A percentile compares a stretch with the other conserved stretches of the same genome.
Conservation (phyloP, 2,329 filamentous ascomycete species). For the Xylariales sp. region DNA sequence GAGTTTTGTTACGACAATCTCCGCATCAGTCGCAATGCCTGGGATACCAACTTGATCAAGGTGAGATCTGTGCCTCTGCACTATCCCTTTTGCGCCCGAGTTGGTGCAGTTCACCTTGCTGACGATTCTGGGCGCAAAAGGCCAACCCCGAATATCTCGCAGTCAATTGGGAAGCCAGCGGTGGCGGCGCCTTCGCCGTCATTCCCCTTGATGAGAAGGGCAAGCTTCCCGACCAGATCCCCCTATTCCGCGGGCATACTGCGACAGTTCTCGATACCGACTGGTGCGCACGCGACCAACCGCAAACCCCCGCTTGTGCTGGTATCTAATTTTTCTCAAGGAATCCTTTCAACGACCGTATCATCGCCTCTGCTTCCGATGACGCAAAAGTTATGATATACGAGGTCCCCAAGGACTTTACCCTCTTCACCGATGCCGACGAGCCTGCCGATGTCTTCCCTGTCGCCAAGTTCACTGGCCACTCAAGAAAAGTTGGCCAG, state of each 20-base stretch:
- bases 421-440: conserved; percentile 78
- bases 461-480: conserved; percentile 75
- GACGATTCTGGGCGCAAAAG: conserved; percentile 45
- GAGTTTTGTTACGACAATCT: conserved; percentile 99
- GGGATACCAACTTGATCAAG: conserved; percentile 99
- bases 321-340: conserved; percentile 41
- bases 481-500: conserved; percentile 94
- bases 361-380: conserved; percentile 92
- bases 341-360: conserved; percentile 92
- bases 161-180: conserved; percentile 97
- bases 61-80: conserved; percentile 36
- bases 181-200: conserved; percentile 94
- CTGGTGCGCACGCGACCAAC: conserved; percentile 57
- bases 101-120: conserved; percentile 12
- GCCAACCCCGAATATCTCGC: conserved; percentile 93
- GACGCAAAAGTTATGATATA: conserved; percentile 97
- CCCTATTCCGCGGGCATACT: conserved; percentile 93
- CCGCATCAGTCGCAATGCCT: conserved; percentile 95
- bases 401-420: conserved; percentile 87
- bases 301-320: conserved; percentile 9
- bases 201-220: conserved; percentile 87
- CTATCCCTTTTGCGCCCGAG: conserved; percentile 1
- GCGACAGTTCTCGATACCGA: conserved; percentile 95
- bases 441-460: conserved; percentile 79
- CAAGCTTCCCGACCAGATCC: conserved; percentile 86